Evolutionary conservation across 139 green algal species (phyloP), one percentile per base, ranked within the genome.

Genomic region (Picochlorum sp.): DNA sequence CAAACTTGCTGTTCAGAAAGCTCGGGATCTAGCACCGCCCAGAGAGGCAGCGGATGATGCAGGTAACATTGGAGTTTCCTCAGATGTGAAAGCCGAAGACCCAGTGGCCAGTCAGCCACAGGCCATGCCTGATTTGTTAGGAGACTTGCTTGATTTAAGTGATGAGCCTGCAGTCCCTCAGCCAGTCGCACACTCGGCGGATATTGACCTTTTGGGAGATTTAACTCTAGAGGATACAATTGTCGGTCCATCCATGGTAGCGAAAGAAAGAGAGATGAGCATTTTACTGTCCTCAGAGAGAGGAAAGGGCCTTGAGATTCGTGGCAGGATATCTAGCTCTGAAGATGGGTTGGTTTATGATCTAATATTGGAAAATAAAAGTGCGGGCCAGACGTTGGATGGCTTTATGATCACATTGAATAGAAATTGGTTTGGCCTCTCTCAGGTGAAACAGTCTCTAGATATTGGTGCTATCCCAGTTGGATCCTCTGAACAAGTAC

Each of bases 391-490:
- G 2, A 51, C 76, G 0, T 55, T 97, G 57, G 84, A 95, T 72
- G 88, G 86, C 8, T 88, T 97, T 56, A 94, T 96, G 87, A 84
- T 98, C 20, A 87, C 95, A 74, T 86, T 97, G 58, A 98, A 98
- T 81, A 90, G 86, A 65, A 97, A 96, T 74, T 75, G 67, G 30
- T 94, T 94, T 62, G 92, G 92, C 10, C 67, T 98, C 26, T 70
- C 73, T 11, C 85, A 90, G 13, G 68, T 60, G 6, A 74, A 77
- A 37, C 83, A 90, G 66, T 62, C 68, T 13, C 44, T 85, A 7
- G 18, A 45, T 20, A 56, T 85, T 23, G 34, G 30, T 18, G 58
- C 63, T 11, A 21, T 94, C 15, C 51, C 70, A 0, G 80, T 86
- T 8, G 78, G 84, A 31, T 49, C 47, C 15, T 60, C 66, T 20